Conservation (phyloP, 306 rosid genomes). For the Lablab purpureus region DNA sequence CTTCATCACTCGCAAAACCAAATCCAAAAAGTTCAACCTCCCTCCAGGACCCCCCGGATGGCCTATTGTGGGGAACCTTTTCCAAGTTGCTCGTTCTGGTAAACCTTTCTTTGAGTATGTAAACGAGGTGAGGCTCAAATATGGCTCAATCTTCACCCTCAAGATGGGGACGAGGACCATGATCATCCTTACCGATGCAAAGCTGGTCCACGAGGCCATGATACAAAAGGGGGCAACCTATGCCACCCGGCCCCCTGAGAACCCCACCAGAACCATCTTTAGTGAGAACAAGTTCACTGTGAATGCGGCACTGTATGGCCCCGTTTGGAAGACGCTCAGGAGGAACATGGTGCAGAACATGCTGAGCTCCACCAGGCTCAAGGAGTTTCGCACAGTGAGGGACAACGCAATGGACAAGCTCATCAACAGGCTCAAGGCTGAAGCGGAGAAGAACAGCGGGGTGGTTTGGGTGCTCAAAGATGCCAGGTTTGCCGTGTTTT, state of each 20-base stretch:
- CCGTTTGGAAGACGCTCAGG: conserved; percentile 81
- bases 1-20: conserved; percentile 55
- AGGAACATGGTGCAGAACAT: conserved; percentile 96
- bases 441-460: conserved; percentile 71
- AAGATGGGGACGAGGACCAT: conserved; percentile 81
- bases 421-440: conserved; percentile 56
- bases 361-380: conserved; percentile 76
- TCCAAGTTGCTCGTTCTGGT: conserved; percentile 77
- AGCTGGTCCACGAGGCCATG: conserved; percentile 76
- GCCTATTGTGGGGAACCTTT: conserved; percentile 94
- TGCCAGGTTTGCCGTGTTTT: conserved; percentile 79
- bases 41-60: conserved; percentile 97
- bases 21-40: conserved; percentile 59
- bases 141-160: conserved; percentile 85
- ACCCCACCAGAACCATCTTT: conserved; percentile 85
- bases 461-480: conserved; percentile 72
- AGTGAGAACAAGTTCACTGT: conserved; percentile 85
- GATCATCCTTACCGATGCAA: conserved; percentile 70
- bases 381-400: conserved; percentile 72
- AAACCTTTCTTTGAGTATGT: conserved; percentile 73
- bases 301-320: conserved; percentile 81
- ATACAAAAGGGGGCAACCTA: conserved; percentile 69
- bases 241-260: conserved; percentile 76
- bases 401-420: conserved; percentile 75
- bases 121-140: conserved; percentile 46